Base-by-base conservation (phyloP, 225 moss, liverwort and hornwort genomes). In the Physcomitrellopsis africana region DNA sequence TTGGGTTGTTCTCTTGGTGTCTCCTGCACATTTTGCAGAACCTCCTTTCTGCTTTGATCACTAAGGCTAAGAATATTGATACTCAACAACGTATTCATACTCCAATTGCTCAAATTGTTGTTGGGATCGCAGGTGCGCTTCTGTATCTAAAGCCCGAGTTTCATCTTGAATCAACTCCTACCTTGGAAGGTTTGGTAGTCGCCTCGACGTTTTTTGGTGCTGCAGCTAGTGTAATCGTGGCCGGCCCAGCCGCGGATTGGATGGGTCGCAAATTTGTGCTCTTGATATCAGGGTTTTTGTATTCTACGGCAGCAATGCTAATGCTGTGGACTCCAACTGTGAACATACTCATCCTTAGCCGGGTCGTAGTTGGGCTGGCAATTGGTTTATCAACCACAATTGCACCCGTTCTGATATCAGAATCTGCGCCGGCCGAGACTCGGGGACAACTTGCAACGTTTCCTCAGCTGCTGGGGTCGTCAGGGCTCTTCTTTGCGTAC, bases 301-400 rank as follows among this genome's bases (percentile, higher is more conserved):
- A 93, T 65, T 83, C 82, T 16, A 3, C 86, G 1, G 82, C 91
- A 15, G 87, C 92, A 0, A 19, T 56, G 65, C 74, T 94, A n/a
- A 97, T 97, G 97, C 63, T 91, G 41, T 94, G 94, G 94, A 83
- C 94, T 15, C 93, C 97, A 0, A 86, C 90, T 52, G 92, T 97
- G 73, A 81, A 89, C 74, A 65, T 94, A 7, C 93, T 97, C 49
- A 97, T 97, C 46, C 44, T 81, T 3, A 87, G 94, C 32, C 90
- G 97, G 47, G 68, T 93, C 60, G 23, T 90, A 29, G 89, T 89
- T n/a, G 97, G 97, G n/a, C 81, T 81, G 18, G 89, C 89, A 41
- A 92, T 93, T 43, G 97, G 97, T 11, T 77, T 94, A 24, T 93
- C 94, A 46, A 89, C 91, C 53, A 97, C 97, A 7, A 85, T 94